A percentile compares a stretch with the other conserved stretches of the same genome.
These are phyloP conservation scores for Meira nashicola DNA, from an alignment of 1,284 basidiomycete species.

Conservation along the genomic window DNA sequence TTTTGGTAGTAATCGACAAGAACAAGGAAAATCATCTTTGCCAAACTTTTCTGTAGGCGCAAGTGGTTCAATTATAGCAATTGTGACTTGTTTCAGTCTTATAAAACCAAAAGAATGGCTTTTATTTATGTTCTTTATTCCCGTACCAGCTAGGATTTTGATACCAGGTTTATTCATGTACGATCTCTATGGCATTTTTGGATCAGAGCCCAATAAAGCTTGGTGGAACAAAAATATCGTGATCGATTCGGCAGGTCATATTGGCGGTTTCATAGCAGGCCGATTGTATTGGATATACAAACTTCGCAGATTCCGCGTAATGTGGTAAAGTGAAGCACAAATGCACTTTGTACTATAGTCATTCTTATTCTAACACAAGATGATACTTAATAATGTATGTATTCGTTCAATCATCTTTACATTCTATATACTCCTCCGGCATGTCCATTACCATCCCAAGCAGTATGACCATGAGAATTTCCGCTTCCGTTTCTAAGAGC, in stretches of 20 bases:
- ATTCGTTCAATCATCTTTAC: too few species aligned
- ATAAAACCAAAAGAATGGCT: conserved; percentile 66
- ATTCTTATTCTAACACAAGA: too few species aligned
- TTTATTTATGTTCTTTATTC: conserved; percentile 68
- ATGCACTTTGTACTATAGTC: too few species aligned
- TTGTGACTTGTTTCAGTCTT: conserved; percentile 69
- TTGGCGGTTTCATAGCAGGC: conserved; percentile 71
- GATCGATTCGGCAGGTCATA: conserved; percentile 71
- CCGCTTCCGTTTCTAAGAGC: conserved; percentile 18
- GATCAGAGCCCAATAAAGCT: conserved; percentile 41
- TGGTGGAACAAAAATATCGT: background rate
- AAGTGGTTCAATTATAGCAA: conserved; percentile 60
- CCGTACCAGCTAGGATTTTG: conserved; percentile 74
- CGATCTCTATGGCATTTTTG: conserved; percentile 60
- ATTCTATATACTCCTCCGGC: conserved; percentile 32
- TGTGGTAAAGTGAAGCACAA: too few species aligned
- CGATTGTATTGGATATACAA: conserved; percentile 50
- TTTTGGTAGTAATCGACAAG: background rate
- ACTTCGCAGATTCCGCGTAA: background rate
- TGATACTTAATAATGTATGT: too few species aligned
- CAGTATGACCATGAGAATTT: conserved; percentile 29
- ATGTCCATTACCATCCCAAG: conserved; percentile 43
- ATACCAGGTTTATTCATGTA: conserved; percentile 71
- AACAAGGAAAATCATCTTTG: too few species aligned
- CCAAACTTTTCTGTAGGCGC: conserved; percentile 22